Evolutionary conservation across 2,329 filamentous ascomycete species (phyloP).

Genomic region (Fusarium sp.): DNA sequence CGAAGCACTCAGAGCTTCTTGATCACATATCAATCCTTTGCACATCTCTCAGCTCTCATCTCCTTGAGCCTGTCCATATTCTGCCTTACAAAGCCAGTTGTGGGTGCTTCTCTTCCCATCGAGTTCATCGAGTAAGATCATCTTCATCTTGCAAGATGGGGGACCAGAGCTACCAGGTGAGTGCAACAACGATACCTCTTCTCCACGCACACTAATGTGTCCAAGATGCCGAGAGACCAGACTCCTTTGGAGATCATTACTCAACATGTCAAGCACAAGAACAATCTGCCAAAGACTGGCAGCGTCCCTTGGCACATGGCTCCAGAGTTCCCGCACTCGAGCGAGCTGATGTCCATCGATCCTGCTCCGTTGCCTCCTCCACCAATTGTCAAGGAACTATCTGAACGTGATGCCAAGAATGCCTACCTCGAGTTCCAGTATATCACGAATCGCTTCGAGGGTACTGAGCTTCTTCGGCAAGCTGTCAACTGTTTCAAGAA

Average conservation of each 20-base stretch:
- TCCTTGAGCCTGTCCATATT: no score
- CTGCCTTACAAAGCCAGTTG: background rate
- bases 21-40: background rate
- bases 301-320: conserved; percentile 19
- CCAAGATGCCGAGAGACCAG: background rate
- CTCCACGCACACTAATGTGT: background rate
- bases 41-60: background rate
- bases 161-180: background rate
- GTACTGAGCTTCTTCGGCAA: conserved; percentile 72
- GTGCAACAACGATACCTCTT: no score
- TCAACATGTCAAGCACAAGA: conserved; percentile 9
- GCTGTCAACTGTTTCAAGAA: conserved; percentile 67
- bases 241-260: conserved; percentile 11
- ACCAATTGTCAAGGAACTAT: background rate
- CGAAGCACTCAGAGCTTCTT: background rate
- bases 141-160: background rate
- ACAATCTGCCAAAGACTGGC: background rate
- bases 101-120: background rate
- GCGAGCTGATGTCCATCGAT: conserved; percentile 36
- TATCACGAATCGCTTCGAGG: conserved; percentile 78
- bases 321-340: conserved; percentile 38
- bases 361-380: conserved; percentile 24
- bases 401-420: conserved; percentile 44
- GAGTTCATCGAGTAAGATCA: background rate
- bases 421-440: conserved; percentile 80